phyloP scores from a whole-genome alignment of 2,329 filamentous ascomycete genomes.

The Mariannaea elegans region DNA sequence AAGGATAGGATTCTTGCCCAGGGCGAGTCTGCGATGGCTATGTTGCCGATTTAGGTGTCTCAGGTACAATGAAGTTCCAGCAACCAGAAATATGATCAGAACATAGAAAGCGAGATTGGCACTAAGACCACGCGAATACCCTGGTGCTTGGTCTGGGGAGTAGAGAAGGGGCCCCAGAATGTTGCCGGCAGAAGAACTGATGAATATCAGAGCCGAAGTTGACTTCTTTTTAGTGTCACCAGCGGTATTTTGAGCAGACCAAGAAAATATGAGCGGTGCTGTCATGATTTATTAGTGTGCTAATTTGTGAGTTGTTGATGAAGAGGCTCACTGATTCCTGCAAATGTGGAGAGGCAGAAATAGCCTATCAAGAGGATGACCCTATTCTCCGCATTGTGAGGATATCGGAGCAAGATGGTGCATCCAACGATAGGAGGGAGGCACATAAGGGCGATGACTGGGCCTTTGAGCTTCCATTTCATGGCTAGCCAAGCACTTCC shows the following conservation, averaged over 20 bases:
- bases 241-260: constrained; percentile 70
- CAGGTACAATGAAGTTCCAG: constrained; percentile 55
- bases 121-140: constrained; percentile 60
- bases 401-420: constrained; percentile 60
- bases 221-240: constrained; percentile 77
- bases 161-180: constrained; percentile 73
- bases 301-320: constrained; percentile 18
- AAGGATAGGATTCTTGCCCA: constrained; percentile 68
- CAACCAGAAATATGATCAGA: constrained; percentile 62
- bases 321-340: constrained; percentile 49
- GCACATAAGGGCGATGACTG: constrained; percentile 62
- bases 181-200: constrained; percentile 72
- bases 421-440: constrained; percentile 67
- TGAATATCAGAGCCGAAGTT: constrained; percentile 70
- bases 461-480: constrained; percentile 63
- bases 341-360: constrained; percentile 67
- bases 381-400: constrained; percentile 55
- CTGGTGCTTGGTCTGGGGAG: constrained; percentile 58
- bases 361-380: constrained; percentile 64
- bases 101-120: constrained; percentile 70
- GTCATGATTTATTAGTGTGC: constrained; percentile 23
- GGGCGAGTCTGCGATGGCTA: constrained; percentile 58
- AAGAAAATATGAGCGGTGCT: constrained; percentile 68
- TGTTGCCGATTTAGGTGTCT: constrained; percentile 64
- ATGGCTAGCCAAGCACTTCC: constrained; percentile 65